Evolutionary conservation across 257 asterid genomes (phyloP).

Genomic region (Solanum clarkiae): DNA sequence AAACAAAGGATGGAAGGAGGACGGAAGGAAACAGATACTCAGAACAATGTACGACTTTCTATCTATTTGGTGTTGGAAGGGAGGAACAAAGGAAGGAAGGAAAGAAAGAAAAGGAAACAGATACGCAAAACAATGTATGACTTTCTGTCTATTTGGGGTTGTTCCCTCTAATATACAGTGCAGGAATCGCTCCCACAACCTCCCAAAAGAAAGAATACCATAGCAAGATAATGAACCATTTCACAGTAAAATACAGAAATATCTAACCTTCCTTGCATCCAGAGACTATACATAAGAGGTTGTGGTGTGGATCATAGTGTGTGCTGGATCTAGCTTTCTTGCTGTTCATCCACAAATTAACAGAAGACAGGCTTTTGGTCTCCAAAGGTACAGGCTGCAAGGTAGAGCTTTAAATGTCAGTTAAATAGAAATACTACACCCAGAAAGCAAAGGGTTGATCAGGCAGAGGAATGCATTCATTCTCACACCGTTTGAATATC

Average conservation of each 20-base stretch:
- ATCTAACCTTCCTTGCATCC: constrained; percentile 70
- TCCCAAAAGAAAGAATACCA: background rate
- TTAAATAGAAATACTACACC: background rate
- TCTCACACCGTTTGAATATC: constrained; percentile 56
- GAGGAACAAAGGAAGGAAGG: background rate
- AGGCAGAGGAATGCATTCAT: constrained; percentile 3
- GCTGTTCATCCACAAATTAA: constrained; percentile 94
- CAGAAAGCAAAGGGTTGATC: background rate
- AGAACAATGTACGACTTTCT: background rate
- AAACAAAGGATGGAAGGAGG: background rate
- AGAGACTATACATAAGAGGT: constrained; percentile 64
- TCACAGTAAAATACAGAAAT: background rate
- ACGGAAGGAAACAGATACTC: background rate
- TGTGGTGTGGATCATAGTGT: constrained; percentile 91
- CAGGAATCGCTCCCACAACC: background rate
- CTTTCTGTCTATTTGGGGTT: background rate
- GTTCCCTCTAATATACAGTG: background rate
- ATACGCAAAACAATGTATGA: background rate
- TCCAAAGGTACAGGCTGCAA: constrained; percentile 70
- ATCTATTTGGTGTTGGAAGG: background rate
- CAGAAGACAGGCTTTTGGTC: constrained; percentile 46
- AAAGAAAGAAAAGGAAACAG: background rate
- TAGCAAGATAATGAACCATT: background rate
- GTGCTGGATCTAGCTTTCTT: constrained; percentile 76
- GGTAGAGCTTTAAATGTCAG: background rate